Conservation (phyloP, 148 eudicot species). For the Camellia granthamiana region DNA sequence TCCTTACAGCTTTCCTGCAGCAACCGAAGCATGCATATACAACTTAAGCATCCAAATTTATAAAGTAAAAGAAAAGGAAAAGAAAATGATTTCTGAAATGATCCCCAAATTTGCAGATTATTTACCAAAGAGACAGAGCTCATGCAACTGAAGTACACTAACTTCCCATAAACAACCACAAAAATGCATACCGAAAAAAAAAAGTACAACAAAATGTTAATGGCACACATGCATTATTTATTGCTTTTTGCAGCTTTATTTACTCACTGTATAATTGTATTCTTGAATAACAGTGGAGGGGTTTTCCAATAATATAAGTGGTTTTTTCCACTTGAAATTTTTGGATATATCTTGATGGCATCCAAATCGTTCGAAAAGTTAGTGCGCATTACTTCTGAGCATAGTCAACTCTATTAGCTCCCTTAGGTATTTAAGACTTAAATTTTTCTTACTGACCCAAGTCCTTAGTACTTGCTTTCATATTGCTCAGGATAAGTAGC, state of each 20-base stretch:
- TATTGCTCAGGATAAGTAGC: neutral
- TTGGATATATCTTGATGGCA: too few species aligned
- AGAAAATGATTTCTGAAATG: neutral
- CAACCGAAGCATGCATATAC: conserved; percentile 23
- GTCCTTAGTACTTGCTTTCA: neutral
- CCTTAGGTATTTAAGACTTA: neutral
- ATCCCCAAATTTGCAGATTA: neutral
- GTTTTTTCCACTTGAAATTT: too few species aligned
- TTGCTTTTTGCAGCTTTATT: neutral
- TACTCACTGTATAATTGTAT: neutral
- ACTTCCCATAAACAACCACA: neutral
- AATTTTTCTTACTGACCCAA: neutral
- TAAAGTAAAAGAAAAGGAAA: neutral
- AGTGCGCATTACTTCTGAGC: neutral
- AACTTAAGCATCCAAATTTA: neutral
- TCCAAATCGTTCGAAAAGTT: too few species aligned
- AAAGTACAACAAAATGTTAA: neutral
- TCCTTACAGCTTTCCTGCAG: conserved; percentile 69
- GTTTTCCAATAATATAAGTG: neutral
- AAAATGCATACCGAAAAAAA: neutral
- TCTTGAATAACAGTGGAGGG: neutral
- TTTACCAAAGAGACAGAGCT: neutral
- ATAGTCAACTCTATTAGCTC: neutral
- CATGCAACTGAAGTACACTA: neutral
- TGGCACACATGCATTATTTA: neutral